phyloP scores from a whole-genome alignment of 2,329 filamentous ascomycete species.

The Herpotrichia juniperi region DNA sequence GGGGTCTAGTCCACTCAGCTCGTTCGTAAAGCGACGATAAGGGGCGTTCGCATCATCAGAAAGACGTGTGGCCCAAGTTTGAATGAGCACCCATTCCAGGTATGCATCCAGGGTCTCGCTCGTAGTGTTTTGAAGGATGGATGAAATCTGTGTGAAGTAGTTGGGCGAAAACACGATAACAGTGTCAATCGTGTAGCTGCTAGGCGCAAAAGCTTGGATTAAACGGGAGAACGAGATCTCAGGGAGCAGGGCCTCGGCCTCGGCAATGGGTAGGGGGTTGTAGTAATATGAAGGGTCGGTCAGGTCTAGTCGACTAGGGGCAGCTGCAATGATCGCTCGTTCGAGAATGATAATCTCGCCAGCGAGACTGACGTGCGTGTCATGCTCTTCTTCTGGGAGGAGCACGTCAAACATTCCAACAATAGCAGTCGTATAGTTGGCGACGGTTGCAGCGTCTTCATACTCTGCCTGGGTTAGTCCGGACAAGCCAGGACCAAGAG shows the following conservation, averaged over 20 bases:
- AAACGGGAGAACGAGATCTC: neutral
- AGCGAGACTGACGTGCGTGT: neutral
- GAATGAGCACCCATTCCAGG: neutral
- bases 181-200: neutral
- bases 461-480: neutral
- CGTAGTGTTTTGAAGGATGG: neutral
- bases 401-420: neutral
- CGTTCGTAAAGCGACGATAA: neutral
- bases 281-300: neutral
- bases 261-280: neutral
- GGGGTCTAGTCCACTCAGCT: neutral
- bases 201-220: neutral
- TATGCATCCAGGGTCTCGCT: neutral
- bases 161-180: neutral
- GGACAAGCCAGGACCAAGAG: neutral
- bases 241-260: neutral
- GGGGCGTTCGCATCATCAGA: neutral
- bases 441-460: neutral
- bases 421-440: neutral
- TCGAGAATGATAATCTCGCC: neutral
- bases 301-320: neutral
- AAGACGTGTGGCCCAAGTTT: neutral
- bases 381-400: neutral
- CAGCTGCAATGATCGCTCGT: neutral
- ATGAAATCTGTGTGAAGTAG: neutral